Evolutionary conservation across 306 rosid genomes (phyloP).

Genomic region (Styphnolobium japonicum): DNA sequence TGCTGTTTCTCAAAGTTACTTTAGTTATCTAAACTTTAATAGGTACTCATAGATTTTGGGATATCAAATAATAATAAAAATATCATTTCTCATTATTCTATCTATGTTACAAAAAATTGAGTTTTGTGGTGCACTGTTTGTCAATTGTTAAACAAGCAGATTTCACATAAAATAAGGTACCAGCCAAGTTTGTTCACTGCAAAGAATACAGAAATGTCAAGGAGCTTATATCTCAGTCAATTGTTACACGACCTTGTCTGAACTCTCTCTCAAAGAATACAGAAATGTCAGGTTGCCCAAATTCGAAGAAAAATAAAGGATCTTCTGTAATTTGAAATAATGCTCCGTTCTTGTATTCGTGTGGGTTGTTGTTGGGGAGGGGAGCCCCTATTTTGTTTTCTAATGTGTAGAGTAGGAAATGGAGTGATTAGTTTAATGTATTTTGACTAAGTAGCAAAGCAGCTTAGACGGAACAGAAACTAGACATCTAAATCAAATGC

Average conservation of each 20-base stretch:
- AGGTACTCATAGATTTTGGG: too few species aligned
- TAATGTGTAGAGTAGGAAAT: background rate
- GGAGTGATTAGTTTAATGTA: background rate
- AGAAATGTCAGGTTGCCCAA: too few species aligned
- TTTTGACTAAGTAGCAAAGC: background rate
- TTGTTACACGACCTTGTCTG: too few species aligned
- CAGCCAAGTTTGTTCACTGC: background rate
- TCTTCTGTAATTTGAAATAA: background rate
- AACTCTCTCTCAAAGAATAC: too few species aligned
- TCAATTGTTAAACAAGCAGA: background rate
- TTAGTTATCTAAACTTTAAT: too few species aligned
- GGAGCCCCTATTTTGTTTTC: background rate
- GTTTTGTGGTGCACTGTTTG: too few species aligned
- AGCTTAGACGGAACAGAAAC: background rate
- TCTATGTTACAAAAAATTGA: too few species aligned
- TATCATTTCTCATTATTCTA: too few species aligned
- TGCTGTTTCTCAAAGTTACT: too few species aligned
- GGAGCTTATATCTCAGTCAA: too few species aligned
- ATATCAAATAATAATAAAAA: too few species aligned
- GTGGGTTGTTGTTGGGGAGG: background rate
- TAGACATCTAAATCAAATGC: background rate
- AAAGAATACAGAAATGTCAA: background rate
- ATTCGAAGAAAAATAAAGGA: background rate
- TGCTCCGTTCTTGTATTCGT: too few species aligned
- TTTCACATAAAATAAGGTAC: background rate